These are phyloP conservation scores for Eucalyptus fibrosa DNA, from an alignment of 345 rosid species.

Conservation along the genomic window DNA sequence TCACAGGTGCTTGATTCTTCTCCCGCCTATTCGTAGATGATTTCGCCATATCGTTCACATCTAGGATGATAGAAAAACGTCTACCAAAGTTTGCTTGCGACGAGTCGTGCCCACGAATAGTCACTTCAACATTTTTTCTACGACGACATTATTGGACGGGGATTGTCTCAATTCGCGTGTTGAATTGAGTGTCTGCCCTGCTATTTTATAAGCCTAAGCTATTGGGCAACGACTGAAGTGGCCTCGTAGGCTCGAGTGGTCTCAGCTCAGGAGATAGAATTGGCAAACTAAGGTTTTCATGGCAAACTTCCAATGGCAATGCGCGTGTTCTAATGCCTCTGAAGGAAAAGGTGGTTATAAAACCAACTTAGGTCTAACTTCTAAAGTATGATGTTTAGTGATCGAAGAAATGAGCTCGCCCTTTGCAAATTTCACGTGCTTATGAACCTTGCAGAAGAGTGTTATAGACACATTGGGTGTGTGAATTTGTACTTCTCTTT, in stretches of 20 bases:
- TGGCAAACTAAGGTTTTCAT: background rate
- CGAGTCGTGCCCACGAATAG: background rate
- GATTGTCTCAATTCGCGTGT: background rate
- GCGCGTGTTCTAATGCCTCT: background rate
- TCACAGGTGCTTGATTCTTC: slow-evolving; percentile 38
- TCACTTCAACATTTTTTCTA: background rate
- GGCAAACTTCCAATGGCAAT: background rate
- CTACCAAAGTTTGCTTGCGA: background rate
- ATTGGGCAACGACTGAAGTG: background rate
- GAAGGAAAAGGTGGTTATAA: background rate
- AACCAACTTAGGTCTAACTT: background rate
- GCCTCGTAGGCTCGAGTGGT: background rate
- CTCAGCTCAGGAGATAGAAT: background rate
- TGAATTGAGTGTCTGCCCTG: background rate
- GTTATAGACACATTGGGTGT: background rate
- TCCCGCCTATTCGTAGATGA: background rate
- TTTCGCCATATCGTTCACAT: background rate
- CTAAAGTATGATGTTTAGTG: background rate
- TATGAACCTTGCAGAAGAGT: background rate
- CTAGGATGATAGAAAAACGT: background rate
- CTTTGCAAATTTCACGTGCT: background rate
- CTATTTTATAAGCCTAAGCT: background rate
- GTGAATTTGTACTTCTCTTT: background rate
- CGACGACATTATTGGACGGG: background rate
- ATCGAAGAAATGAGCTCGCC: background rate